phyloP scores from a whole-genome alignment of 2,329 filamentous ascomycete species.

The Clarireedia hainanense region DNA sequence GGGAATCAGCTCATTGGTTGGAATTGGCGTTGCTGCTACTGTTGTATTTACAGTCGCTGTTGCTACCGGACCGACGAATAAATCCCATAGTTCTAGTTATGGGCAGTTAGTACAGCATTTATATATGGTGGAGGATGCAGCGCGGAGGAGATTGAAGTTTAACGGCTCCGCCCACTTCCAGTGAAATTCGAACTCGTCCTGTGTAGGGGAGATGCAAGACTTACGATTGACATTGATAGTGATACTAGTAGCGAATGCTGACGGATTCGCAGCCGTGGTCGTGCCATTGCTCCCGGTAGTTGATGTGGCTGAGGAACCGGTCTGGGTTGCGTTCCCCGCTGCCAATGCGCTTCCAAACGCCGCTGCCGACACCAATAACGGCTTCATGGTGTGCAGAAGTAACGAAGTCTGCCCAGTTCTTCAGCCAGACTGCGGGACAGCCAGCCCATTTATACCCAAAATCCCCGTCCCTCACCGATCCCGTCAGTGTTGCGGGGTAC shows the following conservation, averaged over 20 bases:
- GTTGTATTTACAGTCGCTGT: conserved; percentile 20
- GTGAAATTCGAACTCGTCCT: not conserved
- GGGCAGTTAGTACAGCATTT: conserved; percentile 17
- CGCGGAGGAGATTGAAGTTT: not conserved
- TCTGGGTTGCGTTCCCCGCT: too few relatives aligned
- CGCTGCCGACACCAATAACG: too few relatives aligned
- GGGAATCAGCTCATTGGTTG: conserved; percentile 19
- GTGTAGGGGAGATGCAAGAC: not conserved
- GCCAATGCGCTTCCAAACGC: too few relatives aligned
- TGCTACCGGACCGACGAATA: conserved; percentile 21
- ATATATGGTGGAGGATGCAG: not conserved
- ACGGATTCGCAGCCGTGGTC: conserved; percentile 10
- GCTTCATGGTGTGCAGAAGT: too few relatives aligned
- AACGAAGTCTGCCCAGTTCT: too few relatives aligned
- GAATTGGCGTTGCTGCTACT: conserved; percentile 20
- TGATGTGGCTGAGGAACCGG: too few relatives aligned
- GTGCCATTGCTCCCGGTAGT: not conserved
- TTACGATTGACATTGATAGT: conserved; percentile 14
- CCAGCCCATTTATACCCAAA: too few relatives aligned
- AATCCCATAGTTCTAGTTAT: conserved; percentile 15
- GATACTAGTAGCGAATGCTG: conserved; percentile 14
- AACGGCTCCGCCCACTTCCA: too few relatives aligned
- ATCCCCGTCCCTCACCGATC: too few relatives aligned
- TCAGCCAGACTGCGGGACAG: too few relatives aligned
- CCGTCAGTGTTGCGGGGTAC: too few relatives aligned